Percentiles rank a stretch among this genome's conserved stretches.
phyloP scores from a whole-genome alignment of 768 basidiomycete species.

The Baorangia bicolor region DNA sequence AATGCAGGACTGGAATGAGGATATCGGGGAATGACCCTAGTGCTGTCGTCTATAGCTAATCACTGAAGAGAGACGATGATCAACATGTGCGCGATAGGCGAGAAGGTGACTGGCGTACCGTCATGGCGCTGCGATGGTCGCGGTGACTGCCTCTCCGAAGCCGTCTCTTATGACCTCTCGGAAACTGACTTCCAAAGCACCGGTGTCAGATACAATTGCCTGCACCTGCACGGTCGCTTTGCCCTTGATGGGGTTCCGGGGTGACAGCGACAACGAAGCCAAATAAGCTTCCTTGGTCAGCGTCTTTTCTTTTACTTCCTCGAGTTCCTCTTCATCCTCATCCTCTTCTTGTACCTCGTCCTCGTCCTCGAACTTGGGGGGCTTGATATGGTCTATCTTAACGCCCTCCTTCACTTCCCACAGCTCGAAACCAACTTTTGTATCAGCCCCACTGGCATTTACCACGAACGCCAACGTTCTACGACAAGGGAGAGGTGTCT shows the following conservation, averaged over 20 bases:
- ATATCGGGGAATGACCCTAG: constrained; percentile 48
- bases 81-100: neutral
- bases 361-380: constrained; percentile 43
- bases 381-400: constrained; percentile 56
- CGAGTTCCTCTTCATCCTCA: constrained; percentile 58
- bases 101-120: neutral
- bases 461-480: constrained; percentile 60
- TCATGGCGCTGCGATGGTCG: constrained; percentile 26
- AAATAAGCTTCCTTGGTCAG: constrained; percentile 55
- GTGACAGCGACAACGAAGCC: constrained; percentile 33
- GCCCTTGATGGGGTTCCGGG: constrained; percentile 42
- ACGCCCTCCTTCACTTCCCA: constrained; percentile 77
- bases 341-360: constrained; percentile 50
- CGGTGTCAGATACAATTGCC: constrained; percentile 34
- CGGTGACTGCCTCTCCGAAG: constrained; percentile 33
- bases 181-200: constrained; percentile 38
- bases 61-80: neutral
- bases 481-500: constrained; percentile 70
- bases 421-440: constrained; percentile 60
- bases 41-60: constrained; percentile 5
- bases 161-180: constrained; percentile 37
- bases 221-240: constrained; percentile 53
- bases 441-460: constrained; percentile 39
- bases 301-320: constrained; percentile 63
- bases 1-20: constrained; percentile 56